A percentile compares a stretch with the other conserved stretches of the same genome.
Conservation (phyloP, 2,329 filamentous ascomycete species). For the Lomentospora prolificans region DNA sequence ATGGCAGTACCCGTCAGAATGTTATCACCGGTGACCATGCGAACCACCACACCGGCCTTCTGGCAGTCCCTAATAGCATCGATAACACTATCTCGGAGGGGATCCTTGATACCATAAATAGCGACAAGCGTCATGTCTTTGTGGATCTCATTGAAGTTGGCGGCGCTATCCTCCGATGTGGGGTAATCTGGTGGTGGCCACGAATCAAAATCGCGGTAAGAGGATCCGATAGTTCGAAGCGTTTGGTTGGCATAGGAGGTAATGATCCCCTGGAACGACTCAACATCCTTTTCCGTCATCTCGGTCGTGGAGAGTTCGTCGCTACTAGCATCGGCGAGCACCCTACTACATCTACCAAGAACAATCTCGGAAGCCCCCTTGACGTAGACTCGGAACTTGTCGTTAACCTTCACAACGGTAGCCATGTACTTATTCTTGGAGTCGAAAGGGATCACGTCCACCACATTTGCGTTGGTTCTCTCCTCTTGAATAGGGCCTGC, state of each 20-base stretch:
- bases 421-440: constrained; percentile 48
- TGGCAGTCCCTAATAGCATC: constrained; percentile 55
- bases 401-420: constrained; percentile 37
- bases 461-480: constrained; percentile 34
- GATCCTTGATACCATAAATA: constrained; percentile 62
- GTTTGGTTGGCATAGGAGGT: constrained; percentile 21
- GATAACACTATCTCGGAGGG: constrained; percentile 53
- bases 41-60: constrained; percentile 55
- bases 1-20: constrained; percentile 64
- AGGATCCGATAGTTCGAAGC: constrained; percentile 64
- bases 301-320: constrained; percentile 41
- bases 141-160: constrained; percentile 45
- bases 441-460: constrained; percentile 44
- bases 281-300: constrained; percentile 43
- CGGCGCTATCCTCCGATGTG: constrained; percentile 25
- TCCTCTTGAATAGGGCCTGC: constrained; percentile 35
- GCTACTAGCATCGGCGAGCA: constrained; percentile 30
- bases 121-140: constrained; percentile 62
- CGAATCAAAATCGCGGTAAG: constrained; percentile 66
- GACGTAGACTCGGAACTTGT: constrained; percentile 34
- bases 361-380: constrained; percentile 48
- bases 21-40: constrained; percentile 68
- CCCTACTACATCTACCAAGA: constrained; percentile 31
- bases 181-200: constrained; percentile 60
- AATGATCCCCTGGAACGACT: constrained; percentile 10